A percentile compares a stretch with the other conserved stretches of the same genome.
Evolutionary conservation across 1,139 yeast genomes (phyloP).

Genomic region (Zygoascus hellenicus): DNA sequence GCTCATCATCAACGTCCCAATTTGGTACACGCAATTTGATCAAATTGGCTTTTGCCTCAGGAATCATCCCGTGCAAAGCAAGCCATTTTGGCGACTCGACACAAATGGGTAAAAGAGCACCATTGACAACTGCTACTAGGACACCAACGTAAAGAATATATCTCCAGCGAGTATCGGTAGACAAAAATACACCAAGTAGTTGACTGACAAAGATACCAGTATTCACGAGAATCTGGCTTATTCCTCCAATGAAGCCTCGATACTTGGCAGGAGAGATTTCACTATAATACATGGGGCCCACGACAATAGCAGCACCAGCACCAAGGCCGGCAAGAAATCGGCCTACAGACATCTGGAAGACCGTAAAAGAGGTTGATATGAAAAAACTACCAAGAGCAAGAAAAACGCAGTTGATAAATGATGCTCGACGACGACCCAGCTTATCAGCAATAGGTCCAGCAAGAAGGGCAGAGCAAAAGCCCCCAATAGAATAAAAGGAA

Average conservation of each 20-base stretch:
- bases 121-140: conserved; percentile 46
- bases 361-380: conserved; percentile 48
- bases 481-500: conserved; percentile 81
- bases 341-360: conserved; percentile 51
- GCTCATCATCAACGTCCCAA: conserved; percentile 7
- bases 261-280: conserved; percentile 66
- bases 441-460: conserved; percentile 67
- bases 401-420: conserved; percentile 50
- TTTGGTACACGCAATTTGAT: conserved; percentile 28
- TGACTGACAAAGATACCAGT: conserved; percentile 80
- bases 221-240: conserved; percentile 83
- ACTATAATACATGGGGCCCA: conserved; percentile 72
- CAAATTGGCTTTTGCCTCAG: conserved; percentile 37
- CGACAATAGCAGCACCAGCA: conserved; percentile 83
- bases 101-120: conserved; percentile 43
- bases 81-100: conserved; percentile 88
- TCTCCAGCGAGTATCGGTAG: conserved; percentile 68
- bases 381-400: conserved; percentile 65
- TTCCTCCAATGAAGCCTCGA: conserved; percentile 76
- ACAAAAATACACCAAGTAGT: conserved; percentile 60
- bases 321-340: conserved; percentile 75
- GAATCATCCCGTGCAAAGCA: conserved; percentile 31
- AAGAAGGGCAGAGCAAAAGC: conserved; percentile 67
- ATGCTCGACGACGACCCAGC: conserved; percentile 58
- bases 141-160: conserved; percentile 56